phyloP scores from a whole-genome alignment of 139 green algal genomes.

The Chlamydomonas sp. region DNA sequence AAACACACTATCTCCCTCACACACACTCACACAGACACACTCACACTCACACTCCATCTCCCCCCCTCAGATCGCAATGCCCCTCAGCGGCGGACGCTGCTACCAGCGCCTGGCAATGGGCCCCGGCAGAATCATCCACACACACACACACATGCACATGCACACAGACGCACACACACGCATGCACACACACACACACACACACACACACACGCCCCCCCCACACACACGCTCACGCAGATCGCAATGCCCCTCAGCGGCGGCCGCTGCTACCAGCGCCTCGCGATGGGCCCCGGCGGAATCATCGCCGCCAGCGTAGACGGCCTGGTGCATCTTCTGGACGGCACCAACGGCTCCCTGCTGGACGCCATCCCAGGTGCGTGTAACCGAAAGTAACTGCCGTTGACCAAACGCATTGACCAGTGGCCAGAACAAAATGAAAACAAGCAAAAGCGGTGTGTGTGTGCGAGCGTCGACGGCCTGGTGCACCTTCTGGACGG shows the following conservation, averaged over 20 bases:
- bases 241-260: conserved; percentile 15
- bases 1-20: too few species aligned
- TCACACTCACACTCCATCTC: too few species aligned
- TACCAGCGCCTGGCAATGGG: conserved; percentile 21
- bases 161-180: too few species aligned
- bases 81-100: background rate
- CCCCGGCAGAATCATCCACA: conserved; percentile 10
- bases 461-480: conserved; percentile 13
- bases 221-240: background rate
- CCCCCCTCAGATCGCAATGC: conserved; percentile 16
- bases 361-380: conserved; percentile 30
- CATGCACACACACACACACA: background rate
- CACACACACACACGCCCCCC: too few species aligned
- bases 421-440: too few species aligned
- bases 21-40: too few species aligned
- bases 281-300: conserved; percentile 10
- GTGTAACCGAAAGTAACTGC: too few species aligned
- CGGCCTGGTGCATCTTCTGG: conserved; percentile 7
- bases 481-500: conserved; percentile 1
- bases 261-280: conserved; percentile 16
- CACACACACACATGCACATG: background rate
- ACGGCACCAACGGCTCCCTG: conserved; percentile 17
- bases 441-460: too few species aligned
- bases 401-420: too few species aligned
- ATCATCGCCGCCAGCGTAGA: conserved; percentile 16